Evolutionary conservation across 257 asterid species (phyloP), one percentile per base, ranked within the genome.

Genomic region (Solanum sejunctum): DNA sequence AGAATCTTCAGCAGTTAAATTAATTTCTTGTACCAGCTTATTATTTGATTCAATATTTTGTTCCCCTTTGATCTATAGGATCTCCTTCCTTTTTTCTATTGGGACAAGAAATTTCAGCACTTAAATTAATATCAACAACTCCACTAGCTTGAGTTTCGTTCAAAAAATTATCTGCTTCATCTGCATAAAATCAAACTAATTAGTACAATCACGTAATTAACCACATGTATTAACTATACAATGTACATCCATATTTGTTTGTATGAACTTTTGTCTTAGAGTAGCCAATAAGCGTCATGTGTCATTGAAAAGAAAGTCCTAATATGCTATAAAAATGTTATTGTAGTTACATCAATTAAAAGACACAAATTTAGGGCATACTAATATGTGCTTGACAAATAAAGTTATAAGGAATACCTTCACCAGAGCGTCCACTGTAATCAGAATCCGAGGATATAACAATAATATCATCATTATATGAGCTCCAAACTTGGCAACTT

Each of bases 331-430:
- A n/a, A 58, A 58, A 57, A 81, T 56, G 57, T 45, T 8, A 12
- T 45, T 49, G 56, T 23, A 13, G 60, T 75, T 5, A 4, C 81
- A 75, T 58, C 57, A 58, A 20, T n/a, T n/a, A 85, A 4, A 17
- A 21, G 49, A 78, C 12, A 60, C 20, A 61, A 61, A 16, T 70
- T 10, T 16, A 41, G 79, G 81, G 32, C 43, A 45, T 47, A 1
- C 51, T 28, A 73, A 39, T 18, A 45, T 79, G 47, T 18, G 23
- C 32, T 32, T 64, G 17, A 43, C 54, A 41, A 26, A 26, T 18
- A 41, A 63, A 57, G n/a, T 39, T n/a, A 55, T n/a, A 8, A 18
- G 20, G 77, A 17, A 23, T 83, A 84, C 87, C 89, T 86, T 84
- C 70, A 8, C 81, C 78, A 47, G 73, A 41, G 10, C 41, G 26